Evolutionary conservation across 257 asterid genomes (phyloP).

Genomic region (Verbascum thapsus): DNA sequence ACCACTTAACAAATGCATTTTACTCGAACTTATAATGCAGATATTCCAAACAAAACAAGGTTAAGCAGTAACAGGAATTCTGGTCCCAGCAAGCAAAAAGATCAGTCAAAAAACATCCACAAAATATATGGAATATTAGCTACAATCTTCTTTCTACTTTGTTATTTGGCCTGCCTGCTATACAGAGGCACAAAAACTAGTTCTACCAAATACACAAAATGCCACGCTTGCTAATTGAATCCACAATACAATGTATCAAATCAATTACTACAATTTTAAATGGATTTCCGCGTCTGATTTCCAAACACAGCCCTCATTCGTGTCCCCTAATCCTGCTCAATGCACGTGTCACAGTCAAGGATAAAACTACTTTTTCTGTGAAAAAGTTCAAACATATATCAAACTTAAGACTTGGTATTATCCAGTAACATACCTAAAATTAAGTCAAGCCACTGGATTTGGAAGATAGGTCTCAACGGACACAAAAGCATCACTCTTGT

Average conservation of each 20-base stretch:
- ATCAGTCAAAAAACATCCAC: constrained; percentile 20
- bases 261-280: constrained; percentile 38
- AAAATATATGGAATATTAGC: constrained; percentile 21
- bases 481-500: constrained; percentile 38
- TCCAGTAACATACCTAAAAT: constrained; percentile 39
- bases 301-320: constrained; percentile 42
- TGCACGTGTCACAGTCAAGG: constrained; percentile 42
- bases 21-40: not conserved
- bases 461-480: constrained; percentile 34
- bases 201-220: constrained; percentile 30
- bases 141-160: constrained; percentile 14
- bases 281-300: constrained; percentile 33
- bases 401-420: constrained; percentile 40
- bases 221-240: constrained; percentile 31
- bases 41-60: not conserved
- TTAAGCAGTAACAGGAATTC: constrained; percentile 3
- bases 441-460: constrained; percentile 33
- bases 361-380: constrained; percentile 23
- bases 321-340: constrained; percentile 49
- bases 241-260: constrained; percentile 32
- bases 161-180: constrained; percentile 27
- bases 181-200: constrained; percentile 25
- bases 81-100: constrained; percentile 7
- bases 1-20: not conserved
- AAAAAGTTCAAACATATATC: constrained; percentile 29